Evolutionary conservation across 768 basidiomycete species (phyloP).

Genomic region (Amyloporia xantha): DNA sequence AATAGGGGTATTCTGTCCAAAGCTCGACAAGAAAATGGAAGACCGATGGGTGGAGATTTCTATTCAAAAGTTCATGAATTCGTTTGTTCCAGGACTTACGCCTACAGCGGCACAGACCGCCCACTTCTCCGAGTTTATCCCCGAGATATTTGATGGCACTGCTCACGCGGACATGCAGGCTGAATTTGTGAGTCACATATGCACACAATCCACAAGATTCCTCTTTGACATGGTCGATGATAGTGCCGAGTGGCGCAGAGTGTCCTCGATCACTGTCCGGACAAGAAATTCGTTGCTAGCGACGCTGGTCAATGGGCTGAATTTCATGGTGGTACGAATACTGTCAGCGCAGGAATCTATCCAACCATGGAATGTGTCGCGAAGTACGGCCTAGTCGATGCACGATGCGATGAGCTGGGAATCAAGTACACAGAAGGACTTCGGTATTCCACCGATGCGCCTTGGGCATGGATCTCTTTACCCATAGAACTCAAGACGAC

Average conservation of each 20-base stretch:
- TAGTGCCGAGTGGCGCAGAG: not conserved
- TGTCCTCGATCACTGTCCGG: not conserved
- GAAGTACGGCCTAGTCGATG: not conserved
- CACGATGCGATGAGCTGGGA: not conserved
- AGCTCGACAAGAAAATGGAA: not conserved
- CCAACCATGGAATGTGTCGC: no score
- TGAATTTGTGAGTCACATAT: no score
- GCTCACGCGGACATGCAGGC: no score
- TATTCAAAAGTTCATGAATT: not conserved
- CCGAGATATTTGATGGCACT: no score
- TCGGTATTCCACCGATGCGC: not conserved
- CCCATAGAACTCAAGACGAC: not conserved
- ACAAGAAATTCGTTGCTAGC: not conserved
- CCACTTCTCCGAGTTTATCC: no score
- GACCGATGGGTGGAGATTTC: not conserved
- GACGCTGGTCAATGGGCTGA: not conserved
- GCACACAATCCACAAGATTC: no score
- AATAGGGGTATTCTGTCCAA: no score
- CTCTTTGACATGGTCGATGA: no score
- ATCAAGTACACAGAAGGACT: not conserved
- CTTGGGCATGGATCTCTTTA: not conserved
- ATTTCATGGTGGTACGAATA: not conserved
- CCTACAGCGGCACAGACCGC: no score
- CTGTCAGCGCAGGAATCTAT: not conserved
- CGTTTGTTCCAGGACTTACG: not conserved